Evolutionary conservation across 148 eudicot genomes (phyloP).

Genomic region (Spergularia bocconei): DNA sequence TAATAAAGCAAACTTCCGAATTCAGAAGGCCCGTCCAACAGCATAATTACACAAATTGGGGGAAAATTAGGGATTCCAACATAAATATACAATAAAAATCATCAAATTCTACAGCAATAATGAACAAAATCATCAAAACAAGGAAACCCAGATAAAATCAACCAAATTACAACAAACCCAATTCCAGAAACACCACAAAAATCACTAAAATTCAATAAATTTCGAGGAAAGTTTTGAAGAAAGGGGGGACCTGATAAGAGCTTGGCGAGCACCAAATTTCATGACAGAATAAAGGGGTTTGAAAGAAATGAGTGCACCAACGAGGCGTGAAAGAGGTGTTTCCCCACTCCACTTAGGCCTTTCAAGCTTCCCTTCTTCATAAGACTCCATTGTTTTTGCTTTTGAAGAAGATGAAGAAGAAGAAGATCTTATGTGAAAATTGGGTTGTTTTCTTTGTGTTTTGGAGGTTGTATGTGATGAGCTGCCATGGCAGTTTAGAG

Average conservation of each 20-base stretch:
- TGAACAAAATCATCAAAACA: too few relatives aligned
- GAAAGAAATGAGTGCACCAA: slow-evolving; percentile 69
- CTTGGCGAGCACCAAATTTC: slow-evolving; percentile 88
- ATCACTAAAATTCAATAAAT: background rate
- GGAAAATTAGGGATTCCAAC: too few relatives aligned
- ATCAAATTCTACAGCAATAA: too few relatives aligned
- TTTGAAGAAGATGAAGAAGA: slow-evolving; percentile 5
- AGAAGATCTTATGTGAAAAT: background rate
- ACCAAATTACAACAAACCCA: background rate
- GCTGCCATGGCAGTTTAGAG: slow-evolving; percentile 20
- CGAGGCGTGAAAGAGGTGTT: slow-evolving; percentile 84
- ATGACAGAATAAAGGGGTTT: slow-evolving; percentile 75
- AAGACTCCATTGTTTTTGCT: slow-evolving; percentile 15
- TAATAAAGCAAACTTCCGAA: too few relatives aligned
- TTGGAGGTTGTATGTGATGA: background rate
- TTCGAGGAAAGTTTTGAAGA: background rate
- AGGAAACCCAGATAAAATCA: too few relatives aligned
- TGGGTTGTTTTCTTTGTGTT: slow-evolving; percentile 5
- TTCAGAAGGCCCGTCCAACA: too few relatives aligned
- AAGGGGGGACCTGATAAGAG: slow-evolving; percentile 63
- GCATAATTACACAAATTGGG: too few relatives aligned
- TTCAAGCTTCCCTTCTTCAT: slow-evolving; percentile 74
- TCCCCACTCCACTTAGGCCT: slow-evolving; percentile 87
- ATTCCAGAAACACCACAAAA: background rate
- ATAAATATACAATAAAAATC: too few relatives aligned